Base-by-base conservation (phyloP, 257 asterid genomes). In the Nicotiana sylvestris region DNA sequence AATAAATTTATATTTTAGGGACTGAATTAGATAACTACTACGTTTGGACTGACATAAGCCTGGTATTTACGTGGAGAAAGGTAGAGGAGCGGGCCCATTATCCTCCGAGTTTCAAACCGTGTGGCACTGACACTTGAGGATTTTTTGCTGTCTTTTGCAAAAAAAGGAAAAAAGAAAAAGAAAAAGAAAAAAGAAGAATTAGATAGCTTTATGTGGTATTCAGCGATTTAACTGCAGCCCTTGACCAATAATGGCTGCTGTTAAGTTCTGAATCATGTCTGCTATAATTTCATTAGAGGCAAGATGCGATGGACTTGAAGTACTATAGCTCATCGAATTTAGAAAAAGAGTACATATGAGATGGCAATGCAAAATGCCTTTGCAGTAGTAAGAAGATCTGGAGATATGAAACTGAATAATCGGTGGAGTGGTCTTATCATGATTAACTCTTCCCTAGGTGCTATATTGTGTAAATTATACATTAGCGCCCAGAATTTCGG, bases 231-330 rank as follows among this genome's bases (percentile, higher is more conserved):
- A 74, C 62, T 25, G 64, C 39, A 25, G 56, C 64, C 13, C 43
- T 51, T 51, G 64, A 74, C 80, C 80, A 74, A 46, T 51, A 51
- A 74, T 16, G 43, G 27, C 61, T 13, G 80, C 80, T 74, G 27
- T 51, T 70, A 74, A 4, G 43, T 49, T 74, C 80, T 51, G 64
- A 27, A 49, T 74, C 64, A 74, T 13, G 61, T 74, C 1, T 46
- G 35, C 29, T 15, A 55, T 74, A 27, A 74, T 7, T 74, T 51
- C 29, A 27, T 51, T 6, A 15, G 64, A 49, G 43, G 80, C 13
- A 8, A 3, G 58, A 74, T 27, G n/a, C 29, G 16, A 49, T 74
- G 43, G 43, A 51, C 80, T 74, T 15, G 62, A 27, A 25, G 15
- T 46, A 9, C 39, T 25, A 7, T 46, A 49, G 43, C 80, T 74